phyloP scores from a whole-genome alignment of 2,329 filamentous ascomycete species.

The Amauroascus verrucosus region DNA sequence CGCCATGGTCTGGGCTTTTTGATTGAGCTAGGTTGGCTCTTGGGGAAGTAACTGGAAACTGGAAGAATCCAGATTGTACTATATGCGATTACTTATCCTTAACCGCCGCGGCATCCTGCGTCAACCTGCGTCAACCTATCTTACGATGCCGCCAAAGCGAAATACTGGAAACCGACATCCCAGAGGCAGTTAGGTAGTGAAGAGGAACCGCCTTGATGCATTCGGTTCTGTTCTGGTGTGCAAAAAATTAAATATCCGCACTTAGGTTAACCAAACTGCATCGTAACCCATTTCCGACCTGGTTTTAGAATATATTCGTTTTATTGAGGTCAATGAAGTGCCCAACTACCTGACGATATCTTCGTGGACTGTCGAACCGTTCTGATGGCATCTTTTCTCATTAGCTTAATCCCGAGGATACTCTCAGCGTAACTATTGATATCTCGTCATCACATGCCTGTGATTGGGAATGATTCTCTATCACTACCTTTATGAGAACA shows the following conservation, averaged over 20 bases:
- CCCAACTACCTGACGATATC: constrained; percentile 39
- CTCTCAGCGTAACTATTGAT: constrained; percentile 48
- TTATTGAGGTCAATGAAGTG: constrained; percentile 24
- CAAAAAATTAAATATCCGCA: too few species aligned
- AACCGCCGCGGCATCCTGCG: not conserved
- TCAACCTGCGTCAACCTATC: not conserved
- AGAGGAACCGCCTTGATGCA: too few species aligned
- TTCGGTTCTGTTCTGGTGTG: too few species aligned
- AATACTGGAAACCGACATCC: not conserved
- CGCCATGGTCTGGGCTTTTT: not conserved
- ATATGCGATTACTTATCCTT: too few species aligned
- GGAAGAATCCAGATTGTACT: not conserved
- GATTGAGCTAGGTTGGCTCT: not conserved
- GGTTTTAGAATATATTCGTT: constrained; percentile 12
- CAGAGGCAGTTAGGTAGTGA: not conserved
- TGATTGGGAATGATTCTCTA: constrained; percentile 46
- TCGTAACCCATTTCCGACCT: too few species aligned
- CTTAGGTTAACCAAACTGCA: too few species aligned
- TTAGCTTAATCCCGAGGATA: constrained; percentile 49
- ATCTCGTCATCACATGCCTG: constrained; percentile 50
- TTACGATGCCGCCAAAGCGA: not conserved
- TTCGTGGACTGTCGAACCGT: constrained; percentile 44
- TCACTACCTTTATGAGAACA: constrained; percentile 56
- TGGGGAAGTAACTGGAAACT: not conserved
- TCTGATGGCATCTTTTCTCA: constrained; percentile 39